These are phyloP conservation scores for Henckelia pumila DNA, from an alignment of 257 asterid species.

Conservation along the genomic window DNA sequence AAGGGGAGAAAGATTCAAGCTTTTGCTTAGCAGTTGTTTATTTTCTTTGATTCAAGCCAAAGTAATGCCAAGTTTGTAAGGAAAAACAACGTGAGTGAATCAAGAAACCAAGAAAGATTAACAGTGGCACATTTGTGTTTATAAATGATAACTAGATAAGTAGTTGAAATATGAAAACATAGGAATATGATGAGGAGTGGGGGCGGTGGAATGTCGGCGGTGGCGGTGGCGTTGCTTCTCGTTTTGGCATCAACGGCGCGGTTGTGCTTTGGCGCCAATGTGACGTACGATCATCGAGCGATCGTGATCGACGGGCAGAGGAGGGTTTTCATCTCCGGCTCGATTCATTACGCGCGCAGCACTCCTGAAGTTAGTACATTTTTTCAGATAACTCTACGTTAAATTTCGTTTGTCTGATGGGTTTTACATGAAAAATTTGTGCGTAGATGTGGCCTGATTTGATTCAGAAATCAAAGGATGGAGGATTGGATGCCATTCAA, in stretches of 20 bases:
- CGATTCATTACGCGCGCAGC: constrained; percentile 81
- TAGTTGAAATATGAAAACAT: no score
- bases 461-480: constrained; percentile 76
- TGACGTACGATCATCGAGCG: constrained; percentile 79
- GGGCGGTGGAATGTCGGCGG: constrained; percentile 14
- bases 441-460: constrained; percentile 91
- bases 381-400: background rate
- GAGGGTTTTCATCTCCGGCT: constrained; percentile 58
- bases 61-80: background rate
- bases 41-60: constrained; percentile 11
- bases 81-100: background rate
- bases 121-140: background rate
- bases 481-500: constrained; percentile 77
- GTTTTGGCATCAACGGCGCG: constrained; percentile 38
- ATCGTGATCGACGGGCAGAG: constrained; percentile 61
- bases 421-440: background rate
- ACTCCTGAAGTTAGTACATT: constrained; percentile 56
- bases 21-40: constrained; percentile 34
- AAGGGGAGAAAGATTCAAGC: constrained; percentile 31
- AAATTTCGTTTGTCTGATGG: background rate
- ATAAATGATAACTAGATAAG: background rate
- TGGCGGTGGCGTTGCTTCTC: constrained; percentile 22
- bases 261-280: constrained; percentile 47
- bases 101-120: background rate
- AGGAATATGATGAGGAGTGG: background rate